phyloP scores from a whole-genome alignment of 805 yeast genomes.

The Myxozyma udenii region DNA sequence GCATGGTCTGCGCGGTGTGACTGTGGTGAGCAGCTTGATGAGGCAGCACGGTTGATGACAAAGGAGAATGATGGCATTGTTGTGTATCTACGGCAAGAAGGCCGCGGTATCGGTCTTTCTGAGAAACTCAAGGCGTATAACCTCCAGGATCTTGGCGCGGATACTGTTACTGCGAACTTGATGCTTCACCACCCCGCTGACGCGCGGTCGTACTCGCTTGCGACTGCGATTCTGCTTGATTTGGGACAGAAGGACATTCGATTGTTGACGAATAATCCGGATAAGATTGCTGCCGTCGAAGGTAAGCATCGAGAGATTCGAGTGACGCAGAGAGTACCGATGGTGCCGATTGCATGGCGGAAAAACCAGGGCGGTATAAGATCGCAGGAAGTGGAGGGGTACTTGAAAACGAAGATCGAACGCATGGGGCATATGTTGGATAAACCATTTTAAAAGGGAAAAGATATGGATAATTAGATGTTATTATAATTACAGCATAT shows the following conservation, averaged over 20 bases:
- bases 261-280: slow-evolving; percentile 91
- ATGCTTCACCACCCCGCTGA: slow-evolving; percentile 95
- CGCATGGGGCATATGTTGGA: slow-evolving; percentile 93
- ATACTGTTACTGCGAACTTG: slow-evolving; percentile 93
- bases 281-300: slow-evolving; percentile 91
- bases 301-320: slow-evolving; percentile 70
- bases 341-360: slow-evolving; percentile 95
- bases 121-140: slow-evolving; percentile 96
- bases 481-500: not conserved
- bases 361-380: slow-evolving; percentile 63
- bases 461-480: not conserved
- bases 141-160: slow-evolving; percentile 96
- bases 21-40: slow-evolving; percentile 98
- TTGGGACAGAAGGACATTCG: slow-evolving; percentile 69
- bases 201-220: slow-evolving; percentile 88
- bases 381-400: slow-evolving; percentile 86
- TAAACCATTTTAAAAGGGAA: slow-evolving; percentile 25
- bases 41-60: slow-evolving; percentile 94
- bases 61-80: slow-evolving; percentile 85
- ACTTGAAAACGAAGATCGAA: slow-evolving; percentile 84
- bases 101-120: slow-evolving; percentile 97
- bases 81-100: slow-evolving; percentile 94
- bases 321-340: slow-evolving; percentile 88
- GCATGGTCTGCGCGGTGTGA: slow-evolving; percentile 99
- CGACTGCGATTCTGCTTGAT: slow-evolving; percentile 88